phyloP scores from a whole-genome alignment of 805 yeast species.

The Lipomyces orientalis region DNA sequence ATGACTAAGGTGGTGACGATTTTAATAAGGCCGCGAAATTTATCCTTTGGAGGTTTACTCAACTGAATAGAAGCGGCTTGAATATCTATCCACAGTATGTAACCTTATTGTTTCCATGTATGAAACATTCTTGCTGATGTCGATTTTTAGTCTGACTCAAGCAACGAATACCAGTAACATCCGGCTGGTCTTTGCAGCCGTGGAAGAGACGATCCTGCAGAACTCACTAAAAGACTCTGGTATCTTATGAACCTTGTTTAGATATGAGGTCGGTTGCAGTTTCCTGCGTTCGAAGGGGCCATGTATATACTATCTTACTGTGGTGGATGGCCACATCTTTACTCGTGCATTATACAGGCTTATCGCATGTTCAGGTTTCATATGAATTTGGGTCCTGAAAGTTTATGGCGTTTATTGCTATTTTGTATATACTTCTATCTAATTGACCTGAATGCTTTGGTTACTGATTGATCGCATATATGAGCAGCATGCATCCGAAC shows the following conservation, averaged over 20 bases:
- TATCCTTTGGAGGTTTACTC: slow-evolving; percentile 87
- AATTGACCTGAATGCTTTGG: not conserved
- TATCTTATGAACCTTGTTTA: slow-evolving; percentile 52
- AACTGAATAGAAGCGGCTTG: slow-evolving; percentile 79
- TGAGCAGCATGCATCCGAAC: too few species aligned
- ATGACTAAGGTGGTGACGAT: slow-evolving; percentile 71
- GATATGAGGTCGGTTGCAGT: not conserved
- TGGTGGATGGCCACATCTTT: not conserved
- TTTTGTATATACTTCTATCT: not conserved
- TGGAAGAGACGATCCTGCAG: slow-evolving; percentile 77
- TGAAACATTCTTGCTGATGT: not conserved
- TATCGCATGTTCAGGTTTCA: not conserved
- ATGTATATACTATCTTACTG: slow-evolving; percentile 1
- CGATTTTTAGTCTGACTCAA: slow-evolving; percentile 65
- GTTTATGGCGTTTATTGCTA: not conserved
- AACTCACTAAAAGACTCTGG: slow-evolving; percentile 79
- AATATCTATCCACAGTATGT: slow-evolving; percentile 75
- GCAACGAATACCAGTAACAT: slow-evolving; percentile 93
- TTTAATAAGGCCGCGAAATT: slow-evolving; percentile 90
- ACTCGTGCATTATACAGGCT: not conserved
- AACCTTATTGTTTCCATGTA: not conserved
- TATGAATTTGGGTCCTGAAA: not conserved
- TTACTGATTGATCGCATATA: too few species aligned
- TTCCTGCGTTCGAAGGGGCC: not conserved
- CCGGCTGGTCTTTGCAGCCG: slow-evolving; percentile 82